Evolutionary conservation across 108 stramenopile species (phyloP), one percentile per base, ranked within the genome.

Genomic region (Nitzschia putrida): DNA sequence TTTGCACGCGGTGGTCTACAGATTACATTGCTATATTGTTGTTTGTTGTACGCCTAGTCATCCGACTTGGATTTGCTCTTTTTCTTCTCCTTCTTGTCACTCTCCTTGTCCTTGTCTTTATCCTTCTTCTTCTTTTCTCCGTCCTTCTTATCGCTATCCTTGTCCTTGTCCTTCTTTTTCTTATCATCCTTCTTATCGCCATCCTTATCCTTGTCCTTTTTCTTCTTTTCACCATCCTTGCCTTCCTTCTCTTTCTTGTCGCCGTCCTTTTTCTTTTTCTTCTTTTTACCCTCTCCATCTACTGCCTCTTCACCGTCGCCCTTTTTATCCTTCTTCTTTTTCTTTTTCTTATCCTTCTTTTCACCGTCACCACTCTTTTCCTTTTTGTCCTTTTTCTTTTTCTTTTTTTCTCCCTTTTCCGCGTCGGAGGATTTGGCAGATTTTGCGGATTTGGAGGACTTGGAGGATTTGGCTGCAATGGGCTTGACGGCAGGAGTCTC

Each of bases 341-440:
- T 41, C 38, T 60, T 60, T 26, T 64, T 64, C 52, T 53, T 53
- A 1, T 66, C 22, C 29, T 66, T 66, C 65, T 66, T 66, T 18
- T 70, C 69, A 0, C 37, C 9, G 25, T 70, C 51, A 13, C 24
- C 57, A 14, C 26, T 60, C 13, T 20, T 26, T 9, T 45, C 59
- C 29, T 55, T 52, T 12, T 51, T 45, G 0, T 58, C 45, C 20
- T 70, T 60, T 14, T 63, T 47, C 29, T 69, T 69, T 7, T 23
- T 18, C 51, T 63, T 76, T 0, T 57, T 47, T 11, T 69, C 29
- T 43, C 45, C 45, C 43, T 69, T 69, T 54, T 44, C 37, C 18
- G 43, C 61, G 9, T 63, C 37, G 56, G 41, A 21, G 39, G 49
- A 43, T 23, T 63, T 39, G 12, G 26, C 38, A 6, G 58, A 34